A percentile compares a stretch with the other conserved stretches of the same genome.
These are phyloP conservation scores for Podochytrium sp. DNA, from an alignment of 192 early-diverging fungal genomes.

Conservation along the genomic window DNA sequence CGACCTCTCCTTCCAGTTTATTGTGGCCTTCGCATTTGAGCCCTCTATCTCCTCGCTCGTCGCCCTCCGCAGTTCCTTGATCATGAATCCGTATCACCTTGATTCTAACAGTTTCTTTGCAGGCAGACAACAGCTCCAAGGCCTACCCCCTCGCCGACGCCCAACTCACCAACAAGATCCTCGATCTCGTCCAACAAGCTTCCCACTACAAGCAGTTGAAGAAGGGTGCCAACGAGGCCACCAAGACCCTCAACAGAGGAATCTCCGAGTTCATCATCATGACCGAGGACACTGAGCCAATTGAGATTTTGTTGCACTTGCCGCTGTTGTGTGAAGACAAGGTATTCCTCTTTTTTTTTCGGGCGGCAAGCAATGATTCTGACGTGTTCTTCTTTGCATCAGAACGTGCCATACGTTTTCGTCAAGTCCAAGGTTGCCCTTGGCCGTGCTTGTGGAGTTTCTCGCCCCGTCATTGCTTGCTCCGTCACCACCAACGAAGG, in stretches of 20 bases:
- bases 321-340: constrained; percentile 99
- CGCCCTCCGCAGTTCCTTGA: too few relatives aligned
- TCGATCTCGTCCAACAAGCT: constrained; percentile 98
- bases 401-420: constrained; percentile 99
- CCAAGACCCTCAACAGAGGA: constrained; percentile 99
- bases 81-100: too few relatives aligned
- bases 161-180: constrained; percentile 85
- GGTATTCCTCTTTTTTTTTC: constrained; percentile 31
- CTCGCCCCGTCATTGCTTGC: constrained; percentile 88
- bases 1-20: too few relatives aligned
- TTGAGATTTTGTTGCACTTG: constrained; percentile 97
- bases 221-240: constrained; percentile 99
- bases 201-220: constrained; percentile 99
- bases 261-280: constrained; percentile 98
- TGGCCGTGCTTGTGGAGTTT: constrained; percentile 97
- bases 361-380: background rate
- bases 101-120: too few relatives aligned
- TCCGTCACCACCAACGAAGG: constrained; percentile 98
- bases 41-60: too few relatives aligned
- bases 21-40: too few relatives aligned
- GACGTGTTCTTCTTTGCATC: background rate
- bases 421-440: constrained; percentile 95
- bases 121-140: constrained; percentile 39
- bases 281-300: constrained; percentile 97
- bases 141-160: constrained; percentile 77